These are phyloP conservation scores for Harringtonia aguacate DNA, from an alignment of 2,329 filamentous ascomycete genomes.

Conservation along the genomic window DNA sequence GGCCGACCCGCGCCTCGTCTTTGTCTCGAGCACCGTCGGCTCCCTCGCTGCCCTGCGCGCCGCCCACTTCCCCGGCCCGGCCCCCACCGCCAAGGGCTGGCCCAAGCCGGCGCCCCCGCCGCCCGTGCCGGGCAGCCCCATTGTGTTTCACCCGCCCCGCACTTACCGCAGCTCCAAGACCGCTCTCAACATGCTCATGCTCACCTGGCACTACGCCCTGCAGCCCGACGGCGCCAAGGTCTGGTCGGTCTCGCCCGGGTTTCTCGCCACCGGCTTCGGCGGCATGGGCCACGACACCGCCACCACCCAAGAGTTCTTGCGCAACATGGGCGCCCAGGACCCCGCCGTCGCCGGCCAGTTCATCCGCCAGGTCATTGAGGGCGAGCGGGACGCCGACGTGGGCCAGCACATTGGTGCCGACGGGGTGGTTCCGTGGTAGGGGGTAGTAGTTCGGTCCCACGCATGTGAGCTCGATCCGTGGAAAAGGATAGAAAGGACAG, in stretches of 20 bases:
- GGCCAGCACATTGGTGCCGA: background rate
- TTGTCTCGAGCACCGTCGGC: slow-evolving; percentile 35
- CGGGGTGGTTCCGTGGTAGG: slow-evolving; percentile 4
- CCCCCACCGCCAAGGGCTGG: slow-evolving; percentile 23
- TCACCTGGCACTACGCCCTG: slow-evolving; percentile 29
- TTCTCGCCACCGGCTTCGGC: slow-evolving; percentile 34
- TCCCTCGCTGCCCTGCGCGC: slow-evolving; percentile 20
- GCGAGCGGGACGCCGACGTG: slow-evolving; percentile 21
- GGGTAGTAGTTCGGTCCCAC: too few relatives aligned
- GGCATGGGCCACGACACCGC: too few relatives aligned
- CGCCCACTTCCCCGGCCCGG: background rate
- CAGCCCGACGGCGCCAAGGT: slow-evolving; percentile 39
- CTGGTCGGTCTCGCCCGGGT: slow-evolving; percentile 35
- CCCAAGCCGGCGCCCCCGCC: slow-evolving; percentile 21
- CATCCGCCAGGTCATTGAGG: slow-evolving; percentile 26
- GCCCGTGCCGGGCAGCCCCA: slow-evolving; percentile 3
- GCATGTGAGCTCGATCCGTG: too few relatives aligned
- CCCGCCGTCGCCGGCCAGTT: slow-evolving; percentile 20
- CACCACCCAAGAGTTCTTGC: slow-evolving; percentile 6
- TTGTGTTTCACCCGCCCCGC: background rate
- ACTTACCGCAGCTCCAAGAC: slow-evolving; percentile 18
- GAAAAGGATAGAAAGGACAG: too few relatives aligned
- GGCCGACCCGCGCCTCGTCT: slow-evolving; percentile 33
- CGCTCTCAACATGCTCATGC: slow-evolving; percentile 37
- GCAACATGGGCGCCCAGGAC: slow-evolving; percentile 11